These are phyloP conservation scores for Funneliformis mosseae DNA, from an alignment of 192 early-diverging fungal genomes.

Conservation along the genomic window DNA sequence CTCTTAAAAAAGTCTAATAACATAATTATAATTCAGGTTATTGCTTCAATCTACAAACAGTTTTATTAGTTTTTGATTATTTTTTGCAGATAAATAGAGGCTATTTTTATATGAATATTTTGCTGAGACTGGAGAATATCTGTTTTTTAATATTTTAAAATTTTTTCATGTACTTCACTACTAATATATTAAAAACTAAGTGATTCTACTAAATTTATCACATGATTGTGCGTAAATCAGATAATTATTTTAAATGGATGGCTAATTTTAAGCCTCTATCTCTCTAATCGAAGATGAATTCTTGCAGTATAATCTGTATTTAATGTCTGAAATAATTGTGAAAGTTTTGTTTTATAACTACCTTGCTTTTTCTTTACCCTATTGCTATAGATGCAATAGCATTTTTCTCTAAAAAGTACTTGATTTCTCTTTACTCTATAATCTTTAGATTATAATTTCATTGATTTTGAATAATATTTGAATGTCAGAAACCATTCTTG, in stretches of 20 bases:
- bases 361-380: not conserved
- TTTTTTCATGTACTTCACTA: not conserved
- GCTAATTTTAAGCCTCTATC: not conserved
- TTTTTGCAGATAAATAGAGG: too few species aligned
- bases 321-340: not conserved
- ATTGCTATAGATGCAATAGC: constrained; percentile 14
- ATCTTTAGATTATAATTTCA: not conserved
- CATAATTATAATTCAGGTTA: too few species aligned
- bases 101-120: too few species aligned
- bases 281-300: not conserved
- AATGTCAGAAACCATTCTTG: not conserved
- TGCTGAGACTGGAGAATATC: not conserved
- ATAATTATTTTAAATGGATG: not conserved
- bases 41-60: too few species aligned
- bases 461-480: not conserved
- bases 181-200: not conserved
- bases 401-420: not conserved
- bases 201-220: not conserved
- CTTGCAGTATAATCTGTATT: not conserved
- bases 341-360: not conserved
- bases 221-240: not conserved
- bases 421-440: too few species aligned
- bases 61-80: too few species aligned
- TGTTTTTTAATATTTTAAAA: not conserved
- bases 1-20: too few species aligned